Base-by-base conservation (phyloP, 805 yeast genomes). In the Metschnikowia henanensis region DNA sequence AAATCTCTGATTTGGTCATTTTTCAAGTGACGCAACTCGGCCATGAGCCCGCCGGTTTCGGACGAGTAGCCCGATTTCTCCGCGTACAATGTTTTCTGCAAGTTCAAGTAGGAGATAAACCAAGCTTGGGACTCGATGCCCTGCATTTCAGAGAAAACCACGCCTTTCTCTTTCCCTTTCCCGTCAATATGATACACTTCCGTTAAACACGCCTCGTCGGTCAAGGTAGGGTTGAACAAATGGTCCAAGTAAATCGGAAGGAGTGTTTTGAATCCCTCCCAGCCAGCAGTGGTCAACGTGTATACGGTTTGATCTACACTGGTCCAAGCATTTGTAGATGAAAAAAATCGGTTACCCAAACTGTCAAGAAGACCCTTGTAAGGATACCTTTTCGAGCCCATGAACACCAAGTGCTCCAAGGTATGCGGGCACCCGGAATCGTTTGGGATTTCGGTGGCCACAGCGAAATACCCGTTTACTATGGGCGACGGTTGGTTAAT, bases 181-280 rank as follows among this genome's bases (percentile, higher is more conserved):
- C 95, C 96, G 61, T 94, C 98, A 35, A 94, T 79, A 61, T 94
- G 98, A 61, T 88, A 88, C 7, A 94, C 98, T 61, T 94, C 99
- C 1, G 99, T 94, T 41, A 84, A 69, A 56, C 96, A 94, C 0
- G 96, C 96, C 40, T 82, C 87, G 58, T 90, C 95, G 1, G 96
- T 84, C 40, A 94, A 67, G 0, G 95, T 87, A 2, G 99, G 97
- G 54, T 81, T 64, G 35, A 90, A 62, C 19, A 94, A 65, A 60
- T 94, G 98, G 60, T 94, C 98, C 52, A 94, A 65, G 61, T 92
- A 94, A 3, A 90, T 83, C 0, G 99, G 98, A 23, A 94, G 74
- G 22, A 94, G 67, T 48, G 82, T 76, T 37, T 78, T 79, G 66
- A 94, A 94, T 1, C 97, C 98, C 44, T 87, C 88, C 96, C 97